phyloP scores from a whole-genome alignment of 2,329 filamentous ascomycete species.

The Diaporthe citriasiana region DNA sequence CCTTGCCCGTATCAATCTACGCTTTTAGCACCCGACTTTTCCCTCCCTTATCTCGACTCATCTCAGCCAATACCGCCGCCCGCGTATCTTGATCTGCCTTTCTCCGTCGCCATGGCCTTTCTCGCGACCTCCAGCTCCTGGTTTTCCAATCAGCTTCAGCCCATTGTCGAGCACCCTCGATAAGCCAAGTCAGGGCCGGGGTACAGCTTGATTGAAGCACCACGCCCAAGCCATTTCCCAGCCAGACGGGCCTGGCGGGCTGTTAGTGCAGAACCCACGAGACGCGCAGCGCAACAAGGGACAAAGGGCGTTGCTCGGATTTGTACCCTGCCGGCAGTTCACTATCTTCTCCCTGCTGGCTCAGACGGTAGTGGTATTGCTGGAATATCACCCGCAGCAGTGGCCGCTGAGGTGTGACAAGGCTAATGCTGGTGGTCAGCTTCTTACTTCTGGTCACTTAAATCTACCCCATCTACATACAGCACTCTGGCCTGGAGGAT shows the following conservation, averaged over 20 bases:
- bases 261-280: constrained; percentile 17
- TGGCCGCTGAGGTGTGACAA: constrained; percentile 25
- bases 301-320: background rate
- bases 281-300: background rate
- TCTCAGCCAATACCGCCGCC: constrained; percentile 30
- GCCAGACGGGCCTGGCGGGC: constrained; percentile 9
- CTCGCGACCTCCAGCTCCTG: background rate
- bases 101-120: constrained; percentile 28
- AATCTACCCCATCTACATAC: background rate
- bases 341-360: background rate
- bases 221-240: constrained; percentile 10
- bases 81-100: constrained; percentile 27
- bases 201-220: constrained; percentile 19
- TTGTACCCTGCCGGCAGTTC: constrained; percentile 15
- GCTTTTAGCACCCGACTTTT: constrained; percentile 28
- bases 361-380: background rate
- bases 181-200: constrained; percentile 29
- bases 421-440: constrained; percentile 31
- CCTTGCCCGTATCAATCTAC: constrained; percentile 25
- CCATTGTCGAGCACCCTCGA: constrained; percentile 18
- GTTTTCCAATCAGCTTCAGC: constrained; percentile 18
- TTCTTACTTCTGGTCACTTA: background rate
- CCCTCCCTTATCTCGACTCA: constrained; percentile 32
- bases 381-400: constrained; percentile 1
- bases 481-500: background rate